These are phyloP conservation scores for Prunus campanulata DNA, from an alignment of 306 rosid genomes.

Conservation along the genomic window DNA sequence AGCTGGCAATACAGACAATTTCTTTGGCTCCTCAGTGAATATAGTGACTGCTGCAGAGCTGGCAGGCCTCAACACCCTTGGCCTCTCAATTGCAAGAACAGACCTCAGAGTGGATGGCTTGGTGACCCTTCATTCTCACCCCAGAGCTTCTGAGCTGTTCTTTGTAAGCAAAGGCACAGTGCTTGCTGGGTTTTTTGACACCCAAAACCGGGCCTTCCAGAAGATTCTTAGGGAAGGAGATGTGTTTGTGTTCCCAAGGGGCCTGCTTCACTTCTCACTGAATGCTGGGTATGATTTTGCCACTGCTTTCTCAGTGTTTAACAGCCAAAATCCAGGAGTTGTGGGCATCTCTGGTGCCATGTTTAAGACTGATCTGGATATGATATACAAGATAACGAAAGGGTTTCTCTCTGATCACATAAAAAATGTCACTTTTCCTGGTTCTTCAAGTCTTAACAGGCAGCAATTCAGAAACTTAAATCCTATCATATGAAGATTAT, in stretches of 20 bases:
- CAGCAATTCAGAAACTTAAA: neutral
- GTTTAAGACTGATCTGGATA: conserved; percentile 30
- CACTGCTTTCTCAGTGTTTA: conserved; percentile 51
- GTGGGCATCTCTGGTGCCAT: conserved; percentile 27
- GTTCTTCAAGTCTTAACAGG: neutral
- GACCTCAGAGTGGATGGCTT: conserved; percentile 55
- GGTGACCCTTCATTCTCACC: conserved; percentile 56
- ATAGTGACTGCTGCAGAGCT: conserved; percentile 54
- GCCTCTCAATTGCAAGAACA: conserved; percentile 61
- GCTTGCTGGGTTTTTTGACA: conserved; percentile 54
- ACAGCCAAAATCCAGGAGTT: conserved; percentile 71
- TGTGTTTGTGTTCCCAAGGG: conserved; percentile 70
- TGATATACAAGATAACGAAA: conserved; percentile 33
- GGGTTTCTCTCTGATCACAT: conserved; percentile 18
- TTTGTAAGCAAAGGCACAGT: conserved; percentile 52
- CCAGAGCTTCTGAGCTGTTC: conserved; percentile 67
- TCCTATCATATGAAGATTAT: neutral
- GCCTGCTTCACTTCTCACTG: conserved; percentile 56
- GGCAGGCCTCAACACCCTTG: conserved; percentile 68
- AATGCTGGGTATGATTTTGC: conserved; percentile 50
- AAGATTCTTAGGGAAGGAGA: conserved; percentile 44
- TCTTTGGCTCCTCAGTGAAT: conserved; percentile 35
- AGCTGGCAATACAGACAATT: conserved; percentile 37
- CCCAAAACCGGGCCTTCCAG: conserved; percentile 50
- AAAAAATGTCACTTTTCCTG: neutral